Evolutionary conservation across 1,284 basidiomycete genomes (phyloP), one percentile per base, ranked within the genome.

Genomic region (Peniophora sp.): DNA sequence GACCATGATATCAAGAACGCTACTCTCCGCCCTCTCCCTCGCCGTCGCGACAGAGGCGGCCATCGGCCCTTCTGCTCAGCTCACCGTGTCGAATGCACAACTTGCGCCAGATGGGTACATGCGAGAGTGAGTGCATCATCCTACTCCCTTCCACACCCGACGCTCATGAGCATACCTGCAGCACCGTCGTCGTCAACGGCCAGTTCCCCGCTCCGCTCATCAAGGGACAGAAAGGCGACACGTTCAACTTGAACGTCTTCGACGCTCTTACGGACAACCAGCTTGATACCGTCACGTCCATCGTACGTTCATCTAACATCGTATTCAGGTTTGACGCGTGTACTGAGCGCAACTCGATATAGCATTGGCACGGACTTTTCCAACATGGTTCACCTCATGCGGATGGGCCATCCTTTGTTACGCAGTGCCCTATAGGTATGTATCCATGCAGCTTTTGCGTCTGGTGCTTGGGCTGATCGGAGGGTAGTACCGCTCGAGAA

Each of bases 321-420:
- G 10, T 10, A 24, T 2, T 2, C 23, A 10, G 10, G n/a, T 41
- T 41, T n/a, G 10, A 9, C 9, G 15, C 43, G 43, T 14, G 17
- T 9, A 24, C 23, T 45, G 2, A 24, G 2, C 41, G 41, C 22
- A 10, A 22, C 20, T 24, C 14, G 45, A 32, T 32, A 15, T 47
- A 60, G 43, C 37, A 41, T 41, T 41, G 37, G 37, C 37, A 41
- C 18, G 37, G 37, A 8, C 6, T 41, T 8, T 41, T 41, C 18
- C 37, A 41, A 15, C 6, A 41, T 15, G 5, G n/a, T 15, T 17
- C 6, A 6, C 6, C 6, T n/a, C 18, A 41, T 8, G 37, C 37
- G 15, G 37, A 41, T 41, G 37, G 37, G 5, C 37, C 37, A 8
- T 5, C 37, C 8, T 41, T 45, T 8, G 20, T 45, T 15, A 22